phyloP scores from a whole-genome alignment of 2,329 filamentous ascomycete species.

The Epichloe festucae region DNA sequence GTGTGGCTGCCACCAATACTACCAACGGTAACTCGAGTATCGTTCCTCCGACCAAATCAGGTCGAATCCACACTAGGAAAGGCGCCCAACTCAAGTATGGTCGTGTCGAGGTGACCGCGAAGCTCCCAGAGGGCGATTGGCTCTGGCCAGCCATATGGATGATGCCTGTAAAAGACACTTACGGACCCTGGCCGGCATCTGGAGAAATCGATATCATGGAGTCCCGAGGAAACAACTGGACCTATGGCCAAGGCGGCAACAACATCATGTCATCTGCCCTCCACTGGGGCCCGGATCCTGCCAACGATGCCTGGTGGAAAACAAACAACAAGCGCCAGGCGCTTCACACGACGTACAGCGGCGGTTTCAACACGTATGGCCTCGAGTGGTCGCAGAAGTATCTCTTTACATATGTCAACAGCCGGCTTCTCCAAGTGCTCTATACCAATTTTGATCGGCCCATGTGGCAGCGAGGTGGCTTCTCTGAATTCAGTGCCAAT shows the following conservation, averaged over 20 bases:
- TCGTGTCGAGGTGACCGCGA: conserved; percentile 66
- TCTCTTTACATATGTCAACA: conserved; percentile 76
- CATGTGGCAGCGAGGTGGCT: conserved; percentile 56
- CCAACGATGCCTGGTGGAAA: conserved; percentile 69
- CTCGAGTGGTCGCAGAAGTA: conserved; percentile 84
- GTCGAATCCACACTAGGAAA: conserved; percentile 61
- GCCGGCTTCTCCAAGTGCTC: conserved; percentile 63
- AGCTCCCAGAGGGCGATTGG: conserved; percentile 48
- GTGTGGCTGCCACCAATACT: conserved; percentile 59
- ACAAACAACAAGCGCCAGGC: conserved; percentile 67
- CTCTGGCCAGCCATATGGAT: conserved; percentile 36
- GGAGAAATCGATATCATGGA: conserved; percentile 79
- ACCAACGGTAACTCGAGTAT: conserved; percentile 58
- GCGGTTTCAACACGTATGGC: conserved; percentile 62
- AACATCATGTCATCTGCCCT: conserved; percentile 68
- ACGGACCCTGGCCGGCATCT: conserved; percentile 65
- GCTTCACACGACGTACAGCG: conserved; percentile 60
- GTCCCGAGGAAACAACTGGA: conserved; percentile 70
- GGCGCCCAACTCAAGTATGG: conserved; percentile 66
- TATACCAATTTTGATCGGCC: conserved; percentile 61
- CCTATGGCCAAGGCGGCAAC: conserved; percentile 64
- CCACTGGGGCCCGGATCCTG: conserved; percentile 65
- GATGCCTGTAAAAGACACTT: conserved; percentile 59
- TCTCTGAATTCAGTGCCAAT: conserved; percentile 48
- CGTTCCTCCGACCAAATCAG: conserved; percentile 65